Base-by-base conservation (phyloP, 495 filamentous ascomycete genomes). In the Pyrenopolyporus hunteri region DNA sequence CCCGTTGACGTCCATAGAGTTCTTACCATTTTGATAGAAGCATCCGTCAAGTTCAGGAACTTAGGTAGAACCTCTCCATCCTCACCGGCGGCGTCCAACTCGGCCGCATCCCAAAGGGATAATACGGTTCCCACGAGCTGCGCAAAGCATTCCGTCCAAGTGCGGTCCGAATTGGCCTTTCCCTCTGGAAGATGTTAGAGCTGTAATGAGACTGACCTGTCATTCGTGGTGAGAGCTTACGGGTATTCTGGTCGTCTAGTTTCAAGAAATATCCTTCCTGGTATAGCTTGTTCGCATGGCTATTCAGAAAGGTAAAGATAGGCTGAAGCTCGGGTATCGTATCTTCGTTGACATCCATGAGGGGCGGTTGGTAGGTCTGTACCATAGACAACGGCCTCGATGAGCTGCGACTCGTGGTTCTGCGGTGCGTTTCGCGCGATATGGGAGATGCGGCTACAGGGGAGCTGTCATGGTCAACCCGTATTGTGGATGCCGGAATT, bases 241-340 rank as follows among this genome's bases (percentile, higher is more conserved):
- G 84, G 33, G 84, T 86, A 73, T 97, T 94, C 56, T 96, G 81
- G 70, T 98, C 94, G 73, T 95, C 93, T 36, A 98, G 73, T 72
- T 98, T 98, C 66, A 98, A 70, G 58, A 98, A 98, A 70, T 98
- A 98, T 10, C 94, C 94, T 75, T 98, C 94, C 39, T 97, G 91
- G 71, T 97, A 98, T 42, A 98, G 78, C 76, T 98, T 98, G 73
- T 97, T 97, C 8, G 84, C 85, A 74, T 98, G 95, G 73, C 89
- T 96, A 74, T 97, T 98, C 44, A 98, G 83, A 67, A 90, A 93
- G 47, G 84, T 89, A 74, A 98, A 98, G 63, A 98, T 94, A 19
- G 91, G 94, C 73, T 91, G 89, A 28, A 98, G 80, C 77, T 98
- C 94, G 4, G 95, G 90, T 26, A 91, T 84, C 6, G 92, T 97